phyloP scores from a whole-genome alignment of 2,329 filamentous ascomycete genomes.

The Aspergillus sp. region DNA sequence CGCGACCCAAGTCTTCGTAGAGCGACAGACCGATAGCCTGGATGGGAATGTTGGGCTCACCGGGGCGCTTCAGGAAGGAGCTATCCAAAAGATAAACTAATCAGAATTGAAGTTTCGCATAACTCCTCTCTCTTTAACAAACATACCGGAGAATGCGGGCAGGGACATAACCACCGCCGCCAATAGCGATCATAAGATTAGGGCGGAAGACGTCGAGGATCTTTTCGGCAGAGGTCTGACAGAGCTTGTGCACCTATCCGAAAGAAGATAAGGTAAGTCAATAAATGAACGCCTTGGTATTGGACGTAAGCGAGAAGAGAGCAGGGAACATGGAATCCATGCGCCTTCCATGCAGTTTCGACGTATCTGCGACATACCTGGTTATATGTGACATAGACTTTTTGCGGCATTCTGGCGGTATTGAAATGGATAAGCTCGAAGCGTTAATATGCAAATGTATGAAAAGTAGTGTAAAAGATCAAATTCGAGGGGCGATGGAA shows the following conservation, averaged over 20 bases:
- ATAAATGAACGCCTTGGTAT: conserved; percentile 1
- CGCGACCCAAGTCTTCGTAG: conserved; percentile 73
- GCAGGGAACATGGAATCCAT: not conserved
- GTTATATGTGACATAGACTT: conserved; percentile 87
- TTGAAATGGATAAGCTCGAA: not conserved
- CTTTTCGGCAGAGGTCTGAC: conserved; percentile 71
- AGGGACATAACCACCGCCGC: conserved; percentile 93
- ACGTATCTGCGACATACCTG: conserved; percentile 53
- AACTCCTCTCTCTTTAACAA: not conserved
- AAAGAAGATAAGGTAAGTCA: conserved; percentile 6
- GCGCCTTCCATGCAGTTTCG: not conserved
- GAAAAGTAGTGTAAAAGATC: not conserved
- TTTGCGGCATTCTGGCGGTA: conserved; percentile 62
- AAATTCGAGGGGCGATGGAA: not conserved
- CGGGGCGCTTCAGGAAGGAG: conserved; percentile 89
- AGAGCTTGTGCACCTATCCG: conserved; percentile 87
- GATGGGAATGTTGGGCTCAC: conserved; percentile 90
- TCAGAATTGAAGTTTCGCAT: conserved; percentile 1
- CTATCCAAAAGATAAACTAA: conserved; percentile 21
- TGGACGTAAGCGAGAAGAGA: not conserved
- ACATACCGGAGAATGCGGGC: conserved; percentile 79
- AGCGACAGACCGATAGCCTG: conserved; percentile 97
- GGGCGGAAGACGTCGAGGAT: conserved; percentile 84
- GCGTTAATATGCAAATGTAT: not conserved
- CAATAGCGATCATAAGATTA: conserved; percentile 97